Base-by-base conservation (phyloP, 2,329 filamentous ascomycete genomes). In the Diaporthe helianthi region DNA sequence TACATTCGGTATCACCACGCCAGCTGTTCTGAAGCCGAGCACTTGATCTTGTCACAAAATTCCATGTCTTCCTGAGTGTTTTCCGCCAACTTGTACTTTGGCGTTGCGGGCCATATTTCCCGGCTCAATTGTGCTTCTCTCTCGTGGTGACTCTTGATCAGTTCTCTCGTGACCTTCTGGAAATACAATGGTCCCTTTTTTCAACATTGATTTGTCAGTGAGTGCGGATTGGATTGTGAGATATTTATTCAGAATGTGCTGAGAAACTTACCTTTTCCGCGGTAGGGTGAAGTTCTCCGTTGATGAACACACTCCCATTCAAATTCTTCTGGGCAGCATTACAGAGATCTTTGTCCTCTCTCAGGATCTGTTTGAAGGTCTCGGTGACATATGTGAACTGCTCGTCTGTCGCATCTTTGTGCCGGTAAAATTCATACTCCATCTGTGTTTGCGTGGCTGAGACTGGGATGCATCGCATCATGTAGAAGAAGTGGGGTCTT, bases 321-420 rank as follows among this genome's bases (percentile, higher is more conserved):
- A 86, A 76, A 75, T 87, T 87, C 71, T 79, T 77, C 72, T 86
- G 84, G 2, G 84, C 83, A 1, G 76, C 78, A 67, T 83, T 78
- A 75, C 84, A 86, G 0, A 87, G 79, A 0, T 80, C 76, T 72
- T 86, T 86, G 76, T 87, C 85, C 71, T 87, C 85, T n/a, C 75
- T 74, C 78, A 86, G 81, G 69, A 86, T 80, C 53, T 82, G 82
- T 72, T 83, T 83, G 78, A 85, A 86, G 64, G 85, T 83, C 8
- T 80, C 75, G 74, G 79, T 80, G 69, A 85, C 80, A 1, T 78
- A 75, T 8, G 78, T 73, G 72, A 87, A 86, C 29, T 83, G 79
- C 47, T 83, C 80, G 17, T 85, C 81, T 0, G 79, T 77, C 4
- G 83, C 80, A 70, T 82, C 75, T 66, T 81, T 81, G 75, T 85